Evolutionary conservation across 2,329 filamentous ascomycete species (phyloP).

Genomic region (Myrmaecium sp.): DNA sequence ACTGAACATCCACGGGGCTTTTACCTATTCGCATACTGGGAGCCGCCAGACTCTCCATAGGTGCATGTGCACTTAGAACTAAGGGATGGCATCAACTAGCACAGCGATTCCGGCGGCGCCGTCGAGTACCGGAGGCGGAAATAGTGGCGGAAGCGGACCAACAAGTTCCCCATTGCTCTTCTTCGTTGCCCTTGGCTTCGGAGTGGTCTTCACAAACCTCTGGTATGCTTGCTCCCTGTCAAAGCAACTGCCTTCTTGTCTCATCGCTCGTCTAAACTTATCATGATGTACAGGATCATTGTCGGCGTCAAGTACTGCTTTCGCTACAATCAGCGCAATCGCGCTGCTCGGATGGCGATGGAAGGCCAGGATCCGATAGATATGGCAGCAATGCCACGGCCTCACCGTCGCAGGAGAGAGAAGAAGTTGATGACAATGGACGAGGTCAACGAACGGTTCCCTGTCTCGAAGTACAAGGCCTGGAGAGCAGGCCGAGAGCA

Average conservation of each 20-base stretch:
- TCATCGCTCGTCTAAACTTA: not conserved
- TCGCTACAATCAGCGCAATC: constrained; percentile 87
- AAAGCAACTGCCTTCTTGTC: constrained; percentile 3
- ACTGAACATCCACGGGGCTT: too few species aligned
- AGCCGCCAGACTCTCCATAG: not conserved
- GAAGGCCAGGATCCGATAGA: constrained; percentile 74
- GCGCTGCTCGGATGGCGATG: constrained; percentile 56
- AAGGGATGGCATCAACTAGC: constrained; percentile 6
- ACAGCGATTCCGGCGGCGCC: constrained; percentile 5
- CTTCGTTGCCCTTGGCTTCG: constrained; percentile 90
- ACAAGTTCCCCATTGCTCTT: constrained; percentile 68
- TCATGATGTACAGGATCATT: constrained; percentile 59
- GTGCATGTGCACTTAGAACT: not conserved
- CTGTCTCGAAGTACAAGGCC: constrained; percentile 86
- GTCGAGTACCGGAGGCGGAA: constrained; percentile 7
- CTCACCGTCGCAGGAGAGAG: constrained; percentile 73
- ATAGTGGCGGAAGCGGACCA: constrained; percentile 26
- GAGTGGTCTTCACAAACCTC: constrained; percentile 95
- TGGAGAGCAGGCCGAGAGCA: constrained; percentile 76
- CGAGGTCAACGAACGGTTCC: constrained; percentile 94
- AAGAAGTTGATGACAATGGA: constrained; percentile 99
- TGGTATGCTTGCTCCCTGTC: constrained; percentile 46
- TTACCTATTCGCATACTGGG: not conserved
- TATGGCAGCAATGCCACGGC: constrained; percentile 66
- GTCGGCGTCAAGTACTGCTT: constrained; percentile 99